Conservation (phyloP, 2,329 filamentous ascomycete genomes). For the Arthrobotrys entomopaga region DNA sequence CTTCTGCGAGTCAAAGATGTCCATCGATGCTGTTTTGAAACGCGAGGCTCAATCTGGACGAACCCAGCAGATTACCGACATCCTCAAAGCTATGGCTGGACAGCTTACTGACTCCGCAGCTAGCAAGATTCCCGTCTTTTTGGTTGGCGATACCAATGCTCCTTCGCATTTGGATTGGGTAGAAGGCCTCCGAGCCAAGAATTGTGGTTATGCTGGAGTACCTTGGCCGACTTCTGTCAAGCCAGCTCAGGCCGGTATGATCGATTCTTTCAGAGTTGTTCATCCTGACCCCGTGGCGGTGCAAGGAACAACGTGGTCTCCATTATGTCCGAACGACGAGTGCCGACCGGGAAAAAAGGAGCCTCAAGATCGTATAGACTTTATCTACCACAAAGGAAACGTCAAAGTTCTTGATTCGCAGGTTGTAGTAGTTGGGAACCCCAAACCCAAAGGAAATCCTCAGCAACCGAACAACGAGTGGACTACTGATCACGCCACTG, state of each 20-base stretch:
- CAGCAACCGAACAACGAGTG: slow-evolving; percentile 62
- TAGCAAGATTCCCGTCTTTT: slow-evolving; percentile 61
- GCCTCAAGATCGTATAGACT: slow-evolving; percentile 64
- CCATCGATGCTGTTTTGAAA: slow-evolving; percentile 60
- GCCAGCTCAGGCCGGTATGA: slow-evolving; percentile 61
- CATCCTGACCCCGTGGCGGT: slow-evolving; percentile 61
- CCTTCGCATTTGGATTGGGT: slow-evolving; percentile 64
- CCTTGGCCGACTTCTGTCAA: slow-evolving; percentile 63
- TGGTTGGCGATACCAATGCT: slow-evolving; percentile 64
- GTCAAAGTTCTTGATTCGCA: slow-evolving; percentile 61
- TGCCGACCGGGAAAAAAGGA: slow-evolving; percentile 58
- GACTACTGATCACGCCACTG: slow-evolving; percentile 62
- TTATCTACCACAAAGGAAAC: slow-evolving; percentile 63
- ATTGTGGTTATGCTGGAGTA: slow-evolving; percentile 61
- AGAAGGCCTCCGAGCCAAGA: slow-evolving; percentile 60
- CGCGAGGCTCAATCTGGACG: slow-evolving; percentile 62
- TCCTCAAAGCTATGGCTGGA: slow-evolving; percentile 60
- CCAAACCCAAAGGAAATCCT: slow-evolving; percentile 59
- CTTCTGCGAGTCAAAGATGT: slow-evolving; percentile 62
- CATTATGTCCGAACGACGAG: slow-evolving; percentile 61
- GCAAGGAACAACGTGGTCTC: slow-evolving; percentile 64
- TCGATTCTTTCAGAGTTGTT: slow-evolving; percentile 63
- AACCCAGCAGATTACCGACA: slow-evolving; percentile 62
- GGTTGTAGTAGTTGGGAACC: slow-evolving; percentile 61
- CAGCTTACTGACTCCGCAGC: slow-evolving; percentile 59